Conservation (phyloP, 768 basidiomycete species). For the Boletus barrowsii region DNA sequence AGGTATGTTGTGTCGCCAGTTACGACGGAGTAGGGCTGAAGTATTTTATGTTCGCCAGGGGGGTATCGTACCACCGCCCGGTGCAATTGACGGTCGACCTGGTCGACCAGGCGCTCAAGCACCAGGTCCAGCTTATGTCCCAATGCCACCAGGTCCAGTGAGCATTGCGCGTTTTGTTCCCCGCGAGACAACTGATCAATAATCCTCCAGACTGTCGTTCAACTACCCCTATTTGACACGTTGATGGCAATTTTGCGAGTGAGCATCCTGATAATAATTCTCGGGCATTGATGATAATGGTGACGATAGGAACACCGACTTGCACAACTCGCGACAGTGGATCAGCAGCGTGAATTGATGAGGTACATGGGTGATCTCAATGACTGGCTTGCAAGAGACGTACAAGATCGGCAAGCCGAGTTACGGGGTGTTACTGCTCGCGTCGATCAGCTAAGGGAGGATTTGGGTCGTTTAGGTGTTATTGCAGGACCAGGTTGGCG, state of each 20-base stretch:
- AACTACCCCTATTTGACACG: conserved; percentile 65
- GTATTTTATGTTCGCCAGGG: conserved; percentile 10
- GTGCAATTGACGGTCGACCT: conserved; percentile 15
- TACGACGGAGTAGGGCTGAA: neutral
- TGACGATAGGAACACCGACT: conserved; percentile 64
- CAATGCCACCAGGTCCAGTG: conserved; percentile 55
- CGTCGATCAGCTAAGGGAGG: conserved; percentile 47
- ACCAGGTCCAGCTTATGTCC: conserved; percentile 34
- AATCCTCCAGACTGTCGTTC: conserved; percentile 50
- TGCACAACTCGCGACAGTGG: conserved; percentile 70
- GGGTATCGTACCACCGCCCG: conserved; percentile 26
- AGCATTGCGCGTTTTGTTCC: conserved; percentile 22
- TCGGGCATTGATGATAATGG: conserved; percentile 7
- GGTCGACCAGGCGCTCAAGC: conserved; percentile 23
- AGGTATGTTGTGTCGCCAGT: conserved; percentile 12
- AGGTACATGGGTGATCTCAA: conserved; percentile 75
- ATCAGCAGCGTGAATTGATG: conserved; percentile 78
- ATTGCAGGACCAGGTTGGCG: conserved; percentile 40
- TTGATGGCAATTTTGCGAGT: conserved; percentile 69
- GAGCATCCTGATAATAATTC: conserved; percentile 18
- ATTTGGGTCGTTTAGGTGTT: conserved; percentile 43
- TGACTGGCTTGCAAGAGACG: conserved; percentile 76
- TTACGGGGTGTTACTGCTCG: conserved; percentile 63
- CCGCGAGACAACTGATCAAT: neutral
- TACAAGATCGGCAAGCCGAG: conserved; percentile 74